Conservation (phyloP, 495 filamentous ascomycete species). For the Trichodelitschia bisporula region DNA sequence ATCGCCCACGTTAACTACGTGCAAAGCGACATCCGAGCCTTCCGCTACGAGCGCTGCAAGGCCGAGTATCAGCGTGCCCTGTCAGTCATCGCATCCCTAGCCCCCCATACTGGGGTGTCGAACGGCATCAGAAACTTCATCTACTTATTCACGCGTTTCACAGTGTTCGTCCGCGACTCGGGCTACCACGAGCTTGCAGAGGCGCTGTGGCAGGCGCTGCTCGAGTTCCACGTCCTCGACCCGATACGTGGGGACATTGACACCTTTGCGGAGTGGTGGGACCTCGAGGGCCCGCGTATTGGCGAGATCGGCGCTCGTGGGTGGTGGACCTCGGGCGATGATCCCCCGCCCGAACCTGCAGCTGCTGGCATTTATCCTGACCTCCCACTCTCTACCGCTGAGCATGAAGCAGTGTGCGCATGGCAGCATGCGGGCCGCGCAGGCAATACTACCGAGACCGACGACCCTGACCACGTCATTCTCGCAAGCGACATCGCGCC, state of each 20-base stretch:
- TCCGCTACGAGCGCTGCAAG: slow-evolving; percentile 40
- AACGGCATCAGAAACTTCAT: slow-evolving; percentile 31
- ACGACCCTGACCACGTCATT: slow-evolving; percentile 58
- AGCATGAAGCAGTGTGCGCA: slow-evolving; percentile 14
- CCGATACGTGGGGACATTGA: slow-evolving; percentile 10
- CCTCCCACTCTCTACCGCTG: neutral
- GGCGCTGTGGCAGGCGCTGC: slow-evolving; percentile 58
- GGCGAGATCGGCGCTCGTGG: slow-evolving; percentile 45
- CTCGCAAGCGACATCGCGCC: slow-evolving; percentile 68
- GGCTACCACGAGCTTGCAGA: slow-evolving; percentile 59
- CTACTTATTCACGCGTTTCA: slow-evolving; percentile 51
- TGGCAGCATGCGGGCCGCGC: slow-evolving; percentile 39
- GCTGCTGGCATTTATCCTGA: neutral
- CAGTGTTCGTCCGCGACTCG: slow-evolving; percentile 48
- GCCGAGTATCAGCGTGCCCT: slow-evolving; percentile 29
- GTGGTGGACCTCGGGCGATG: slow-evolving; percentile 22
- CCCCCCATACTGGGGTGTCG: too few relatives aligned
- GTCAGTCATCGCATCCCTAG: slow-evolving; percentile 10
- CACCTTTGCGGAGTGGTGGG: slow-evolving; percentile 61
- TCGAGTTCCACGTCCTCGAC: slow-evolving; percentile 46
- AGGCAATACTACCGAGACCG: slow-evolving; percentile 35
- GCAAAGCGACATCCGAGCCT: slow-evolving; percentile 40
- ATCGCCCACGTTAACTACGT: slow-evolving; percentile 47
- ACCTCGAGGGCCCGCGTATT: slow-evolving; percentile 55
- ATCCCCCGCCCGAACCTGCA: neutral